Evolutionary conservation across 306 rosid species (phyloP).

Genomic region (cucumber (Cucumis sativus)): Cucumber_9930_V3 NC_026657.2:29772001-29772500

Average conservation of each 20-base stretch:
- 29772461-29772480: background rate
- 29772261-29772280: background rate
- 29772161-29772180: background rate
- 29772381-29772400: slow-evolving; percentile 58
- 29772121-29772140: background rate
- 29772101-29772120: background rate
- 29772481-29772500: background rate
- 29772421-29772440: background rate
- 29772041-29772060: background rate
- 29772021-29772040: background rate
- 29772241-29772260: background rate
- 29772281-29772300: background rate
- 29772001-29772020: background rate
- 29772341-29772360: slow-evolving; percentile 37
- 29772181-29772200: background rate
- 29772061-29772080: background rate
- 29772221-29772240: background rate
- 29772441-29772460: background rate
- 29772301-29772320: background rate
- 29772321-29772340: background rate
- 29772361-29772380: slow-evolving; percentile 44
- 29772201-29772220: background rate
- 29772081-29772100: background rate
- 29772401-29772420: background rate
- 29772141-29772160: background rate